phyloP scores from a whole-genome alignment of 2,329 filamentous ascomycete species.

The Penicillium sp. region DNA sequence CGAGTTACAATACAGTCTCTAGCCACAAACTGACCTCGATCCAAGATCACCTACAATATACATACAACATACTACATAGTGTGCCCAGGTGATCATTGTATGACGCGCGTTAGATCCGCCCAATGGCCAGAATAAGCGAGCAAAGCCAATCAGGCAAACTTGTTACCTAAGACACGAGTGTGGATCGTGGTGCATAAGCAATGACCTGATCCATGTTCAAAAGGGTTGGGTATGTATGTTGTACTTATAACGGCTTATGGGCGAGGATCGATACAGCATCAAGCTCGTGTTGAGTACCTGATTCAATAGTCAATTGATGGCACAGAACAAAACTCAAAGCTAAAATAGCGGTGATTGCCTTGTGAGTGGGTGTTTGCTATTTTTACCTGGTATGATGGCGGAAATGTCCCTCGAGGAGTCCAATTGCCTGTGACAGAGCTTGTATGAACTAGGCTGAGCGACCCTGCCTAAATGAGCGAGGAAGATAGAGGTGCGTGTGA shows the following conservation, averaged over 20 bases:
- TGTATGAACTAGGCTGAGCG: no score
- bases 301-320: not conserved
- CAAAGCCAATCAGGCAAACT: not conserved
- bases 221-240: not conserved
- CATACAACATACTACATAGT: not conserved
- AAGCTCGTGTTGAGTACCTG: constrained; percentile 2
- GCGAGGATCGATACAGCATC: constrained; percentile 9
- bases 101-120: constrained; percentile 1
- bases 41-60: no score
- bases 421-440: no score
- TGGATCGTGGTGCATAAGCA: constrained; percentile 6
- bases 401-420: no score
- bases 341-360: constrained; percentile 3
- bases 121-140: not conserved
- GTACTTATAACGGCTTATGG: not conserved
- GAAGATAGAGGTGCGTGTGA: no score
- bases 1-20: no score
- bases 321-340: not conserved
- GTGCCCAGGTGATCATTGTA: not conserved
- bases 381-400: no score
- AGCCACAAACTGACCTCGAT: no score
- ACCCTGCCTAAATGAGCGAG: no score
- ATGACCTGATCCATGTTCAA: constrained; percentile 7
- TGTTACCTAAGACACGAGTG: not conserved
- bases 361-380: not conserved